Conservation (phyloP, 1,139 yeast genomes). For the Debaryomyces psychrophilus region DNA sequence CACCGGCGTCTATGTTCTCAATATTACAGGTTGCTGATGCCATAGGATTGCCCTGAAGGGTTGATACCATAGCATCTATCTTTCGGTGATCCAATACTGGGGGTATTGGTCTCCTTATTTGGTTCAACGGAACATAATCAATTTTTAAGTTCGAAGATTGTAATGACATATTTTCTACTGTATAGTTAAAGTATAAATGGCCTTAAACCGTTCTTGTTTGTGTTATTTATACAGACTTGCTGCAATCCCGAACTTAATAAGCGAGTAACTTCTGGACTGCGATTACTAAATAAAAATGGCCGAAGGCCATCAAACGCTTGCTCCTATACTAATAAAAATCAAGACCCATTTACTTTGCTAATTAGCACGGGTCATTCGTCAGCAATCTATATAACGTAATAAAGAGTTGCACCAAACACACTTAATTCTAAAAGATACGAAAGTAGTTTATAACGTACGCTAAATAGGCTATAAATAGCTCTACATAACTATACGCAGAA, state of each 20-base stretch:
- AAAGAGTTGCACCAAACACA: background rate
- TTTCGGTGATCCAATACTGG: slow-evolving; percentile 76
- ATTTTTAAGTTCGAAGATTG: slow-evolving; percentile 46
- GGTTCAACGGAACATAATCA: slow-evolving; percentile 61
- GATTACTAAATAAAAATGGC: slow-evolving; percentile 4
- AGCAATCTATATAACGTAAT: too few species aligned
- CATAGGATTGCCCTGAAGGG: slow-evolving; percentile 64
- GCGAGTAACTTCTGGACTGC: slow-evolving; percentile 9
- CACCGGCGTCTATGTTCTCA: slow-evolving; percentile 61
- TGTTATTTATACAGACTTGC: background rate
- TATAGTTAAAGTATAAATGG: background rate
- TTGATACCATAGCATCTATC: slow-evolving; percentile 78
- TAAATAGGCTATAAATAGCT: too few species aligned
- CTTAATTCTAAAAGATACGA: background rate
- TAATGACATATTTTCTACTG: slow-evolving; percentile 33
- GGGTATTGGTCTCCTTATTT: slow-evolving; percentile 77
- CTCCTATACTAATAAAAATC: background rate
- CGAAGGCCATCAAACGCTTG: background rate
- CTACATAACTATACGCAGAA: too few species aligned
- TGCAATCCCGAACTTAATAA: slow-evolving; percentile 6
- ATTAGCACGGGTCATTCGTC: too few species aligned
- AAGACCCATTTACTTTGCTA: too few species aligned
- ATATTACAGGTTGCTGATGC: slow-evolving; percentile 65
- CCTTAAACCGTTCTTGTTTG: background rate
- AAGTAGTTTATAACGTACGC: background rate